These are phyloP conservation scores for Botrytis aclada DNA, from an alignment of 2,329 filamentous ascomycete species.

Conservation along the genomic window DNA sequence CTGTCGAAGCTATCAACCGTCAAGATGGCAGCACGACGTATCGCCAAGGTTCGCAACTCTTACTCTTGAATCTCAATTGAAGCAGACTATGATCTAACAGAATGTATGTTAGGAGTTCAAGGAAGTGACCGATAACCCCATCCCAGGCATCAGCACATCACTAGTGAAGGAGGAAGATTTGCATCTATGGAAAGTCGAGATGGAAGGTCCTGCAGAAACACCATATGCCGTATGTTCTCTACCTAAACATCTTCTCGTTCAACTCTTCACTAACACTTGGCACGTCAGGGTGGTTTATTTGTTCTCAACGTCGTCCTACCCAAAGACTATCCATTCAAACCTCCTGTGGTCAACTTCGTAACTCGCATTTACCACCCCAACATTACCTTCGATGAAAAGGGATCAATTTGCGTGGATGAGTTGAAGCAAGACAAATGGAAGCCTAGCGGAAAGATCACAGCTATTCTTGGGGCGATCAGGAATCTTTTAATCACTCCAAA, in stretches of 20 bases:
- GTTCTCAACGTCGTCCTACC: conserved; percentile 63
- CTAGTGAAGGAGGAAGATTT: conserved; percentile 62
- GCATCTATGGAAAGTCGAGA: conserved; percentile 64
- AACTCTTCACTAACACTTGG: background rate
- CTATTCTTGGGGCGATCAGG: conserved; percentile 62
- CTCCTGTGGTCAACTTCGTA: conserved; percentile 64
- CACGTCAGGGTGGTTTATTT: conserved; percentile 58
- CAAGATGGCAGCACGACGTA: conserved; percentile 35
- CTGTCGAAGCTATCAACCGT: conserved; percentile 12
- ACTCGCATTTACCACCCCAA: conserved; percentile 78
- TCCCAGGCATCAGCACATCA: conserved; percentile 53
- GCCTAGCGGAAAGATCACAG: conserved; percentile 63
- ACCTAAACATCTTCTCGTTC: background rate
- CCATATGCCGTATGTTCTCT: conserved; percentile 56
- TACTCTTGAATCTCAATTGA: background rate
- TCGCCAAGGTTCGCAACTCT: conserved; percentile 28
- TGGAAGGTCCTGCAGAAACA: conserved; percentile 63
- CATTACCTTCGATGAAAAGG: conserved; percentile 70
- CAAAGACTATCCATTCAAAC: conserved; percentile 72
- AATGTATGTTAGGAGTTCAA: conserved; percentile 51
- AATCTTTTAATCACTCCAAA: conserved; percentile 65
- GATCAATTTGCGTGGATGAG: conserved; percentile 72
- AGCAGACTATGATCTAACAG: conserved; percentile 1
- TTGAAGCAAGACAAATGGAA: conserved; percentile 71
- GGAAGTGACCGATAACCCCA: conserved; percentile 55